These are phyloP conservation scores for Lotus japonicus DNA, from an alignment of 306 rosid genomes.

Conservation along the genomic window DNA sequence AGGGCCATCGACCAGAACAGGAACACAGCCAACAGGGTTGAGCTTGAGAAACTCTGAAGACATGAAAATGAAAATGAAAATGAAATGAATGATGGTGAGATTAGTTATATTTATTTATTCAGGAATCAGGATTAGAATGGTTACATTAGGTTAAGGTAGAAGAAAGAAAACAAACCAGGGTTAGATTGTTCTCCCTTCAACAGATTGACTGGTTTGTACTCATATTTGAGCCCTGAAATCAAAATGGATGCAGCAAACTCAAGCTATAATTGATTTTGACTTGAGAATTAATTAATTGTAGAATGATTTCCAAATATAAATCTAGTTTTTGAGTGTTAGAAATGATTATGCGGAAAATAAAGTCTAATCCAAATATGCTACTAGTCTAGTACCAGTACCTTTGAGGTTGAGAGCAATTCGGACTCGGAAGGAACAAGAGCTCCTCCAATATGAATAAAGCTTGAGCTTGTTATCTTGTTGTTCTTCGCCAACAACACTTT, in stretches of 20 bases:
- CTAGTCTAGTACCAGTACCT: no score
- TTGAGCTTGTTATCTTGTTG: neutral
- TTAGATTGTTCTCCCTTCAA: constrained; percentile 47
- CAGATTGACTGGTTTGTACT: constrained; percentile 48
- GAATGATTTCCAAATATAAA: no score
- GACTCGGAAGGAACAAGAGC: constrained; percentile 35
- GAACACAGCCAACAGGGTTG: constrained; percentile 67
- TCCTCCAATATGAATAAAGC: constrained; percentile 38
- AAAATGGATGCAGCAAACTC: no score
- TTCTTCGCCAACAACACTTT: neutral
- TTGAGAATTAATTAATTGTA: no score
- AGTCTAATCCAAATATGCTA: no score
- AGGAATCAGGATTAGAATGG: neutral
- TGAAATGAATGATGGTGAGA: neutral
- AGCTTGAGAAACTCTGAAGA: constrained; percentile 51
- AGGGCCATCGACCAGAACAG: constrained; percentile 56
- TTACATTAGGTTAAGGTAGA: neutral
- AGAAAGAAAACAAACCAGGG: constrained; percentile 36
- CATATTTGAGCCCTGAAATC: constrained; percentile 46
- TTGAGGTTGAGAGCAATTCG: constrained; percentile 57
- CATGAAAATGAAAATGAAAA: neutral
- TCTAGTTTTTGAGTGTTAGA: no score
- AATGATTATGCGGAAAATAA: no score
- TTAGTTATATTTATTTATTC: neutral
- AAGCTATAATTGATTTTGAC: no score